A percentile compares a stretch with the other conserved stretches of the same genome.
Evolutionary conservation across 2,329 filamentous ascomycete species (phyloP).

Genomic region (Pleomassaria siparia): DNA sequence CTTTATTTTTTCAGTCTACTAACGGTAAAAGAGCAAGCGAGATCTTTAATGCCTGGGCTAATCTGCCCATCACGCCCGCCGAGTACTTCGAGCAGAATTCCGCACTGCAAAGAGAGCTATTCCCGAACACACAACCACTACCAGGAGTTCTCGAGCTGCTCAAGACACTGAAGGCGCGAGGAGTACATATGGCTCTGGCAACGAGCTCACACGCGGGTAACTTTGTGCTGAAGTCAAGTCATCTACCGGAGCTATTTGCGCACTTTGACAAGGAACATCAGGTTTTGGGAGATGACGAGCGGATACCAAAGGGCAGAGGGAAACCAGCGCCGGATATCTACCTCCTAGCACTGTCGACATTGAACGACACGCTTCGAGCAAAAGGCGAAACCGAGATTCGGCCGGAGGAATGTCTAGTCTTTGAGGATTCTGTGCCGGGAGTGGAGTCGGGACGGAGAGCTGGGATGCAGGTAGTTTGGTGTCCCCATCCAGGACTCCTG

Average conservation of each 20-base stretch:
- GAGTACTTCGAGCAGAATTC: conserved; percentile 65
- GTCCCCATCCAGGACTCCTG: conserved; percentile 77
- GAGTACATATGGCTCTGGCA: conserved; percentile 80
- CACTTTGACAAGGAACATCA: conserved; percentile 72
- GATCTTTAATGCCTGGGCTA: conserved; percentile 78
- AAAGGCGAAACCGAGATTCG: conserved; percentile 63
- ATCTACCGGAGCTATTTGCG: conserved; percentile 55
- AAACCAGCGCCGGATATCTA: conserved; percentile 97
- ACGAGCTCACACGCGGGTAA: conserved; percentile 74
- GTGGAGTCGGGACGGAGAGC: conserved; percentile 88
- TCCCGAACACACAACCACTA: conserved; percentile 73
- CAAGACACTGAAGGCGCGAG: conserved; percentile 56
- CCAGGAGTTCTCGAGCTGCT: conserved; percentile 77
- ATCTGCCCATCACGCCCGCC: conserved; percentile 73
- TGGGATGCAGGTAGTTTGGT: conserved; percentile 94
- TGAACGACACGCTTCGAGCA: conserved; percentile 72
- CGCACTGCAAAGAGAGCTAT: conserved; percentile 69
- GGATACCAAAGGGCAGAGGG: conserved; percentile 77
- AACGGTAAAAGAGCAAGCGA: no score
- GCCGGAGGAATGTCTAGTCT: conserved; percentile 90
- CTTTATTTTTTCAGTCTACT: no score
- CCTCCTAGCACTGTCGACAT: conserved; percentile 76
- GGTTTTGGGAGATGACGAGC: conserved; percentile 81
- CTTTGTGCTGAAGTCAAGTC: conserved; percentile 73
- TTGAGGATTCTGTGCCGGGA: conserved; percentile 92